Conservation (phyloP, 2,329 filamentous ascomycete genomes). For the Albophoma yamanashiensis region DNA sequence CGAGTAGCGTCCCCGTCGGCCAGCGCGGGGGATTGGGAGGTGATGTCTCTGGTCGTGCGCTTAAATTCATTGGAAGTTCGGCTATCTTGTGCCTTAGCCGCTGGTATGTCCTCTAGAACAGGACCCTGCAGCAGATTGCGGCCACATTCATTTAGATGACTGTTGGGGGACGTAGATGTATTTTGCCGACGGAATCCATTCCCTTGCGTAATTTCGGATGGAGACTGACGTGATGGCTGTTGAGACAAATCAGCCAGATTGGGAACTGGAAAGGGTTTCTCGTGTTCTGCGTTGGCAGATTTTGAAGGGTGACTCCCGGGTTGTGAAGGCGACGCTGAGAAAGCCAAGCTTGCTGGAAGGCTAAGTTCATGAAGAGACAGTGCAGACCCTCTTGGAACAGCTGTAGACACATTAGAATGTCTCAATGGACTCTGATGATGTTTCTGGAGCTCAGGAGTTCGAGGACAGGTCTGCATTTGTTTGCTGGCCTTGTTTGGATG, state of each 20-base stretch:
- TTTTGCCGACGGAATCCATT: not conserved
- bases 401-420: not conserved
- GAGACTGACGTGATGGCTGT: not conserved
- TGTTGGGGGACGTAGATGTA: not conserved
- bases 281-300: not conserved
- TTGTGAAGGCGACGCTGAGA: not conserved
- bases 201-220: not conserved
- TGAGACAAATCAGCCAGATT: not conserved
- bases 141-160: not conserved
- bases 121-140: not conserved
- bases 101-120: not conserved
- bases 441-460: not conserved
- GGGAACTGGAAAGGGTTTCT: not conserved
- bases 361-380: slow-evolving; percentile 1
- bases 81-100: not conserved
- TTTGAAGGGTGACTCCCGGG: not conserved
- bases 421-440: not conserved
- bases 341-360: not conserved
- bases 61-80: not conserved
- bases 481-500: not conserved
- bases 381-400: not conserved
- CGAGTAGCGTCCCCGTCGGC: not conserved
- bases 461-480: not conserved
- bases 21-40: not conserved
- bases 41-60: not conserved